Percentiles rank a stretch among this genome's conserved stretches.
These are phyloP conservation scores for Penicillium turbatum DNA, from an alignment of 495 filamentous ascomycete species.

Conservation along the genomic window DNA sequence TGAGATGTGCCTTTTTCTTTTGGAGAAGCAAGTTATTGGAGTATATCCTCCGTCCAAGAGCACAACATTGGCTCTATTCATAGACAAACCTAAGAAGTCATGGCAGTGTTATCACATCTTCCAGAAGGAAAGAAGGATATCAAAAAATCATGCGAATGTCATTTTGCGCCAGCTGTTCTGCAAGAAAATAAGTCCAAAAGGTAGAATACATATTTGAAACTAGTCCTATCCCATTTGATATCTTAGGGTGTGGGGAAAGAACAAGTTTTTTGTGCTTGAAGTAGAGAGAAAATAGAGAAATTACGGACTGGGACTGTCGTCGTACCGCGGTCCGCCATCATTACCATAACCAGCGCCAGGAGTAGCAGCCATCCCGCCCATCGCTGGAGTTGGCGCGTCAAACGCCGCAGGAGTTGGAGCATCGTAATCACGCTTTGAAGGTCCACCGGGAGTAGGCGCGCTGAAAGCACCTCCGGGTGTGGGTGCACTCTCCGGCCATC, in stretches of 20 bases:
- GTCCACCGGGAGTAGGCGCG: conserved; percentile 53
- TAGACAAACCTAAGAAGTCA: no score
- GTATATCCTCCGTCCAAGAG: no score
- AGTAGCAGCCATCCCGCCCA: conserved; percentile 63
- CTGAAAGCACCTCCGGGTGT: conserved; percentile 59
- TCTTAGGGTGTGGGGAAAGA: conserved; percentile 8
- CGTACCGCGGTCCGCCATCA: conserved; percentile 55
- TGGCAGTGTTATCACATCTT: no score
- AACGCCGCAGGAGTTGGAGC: conserved; percentile 59
- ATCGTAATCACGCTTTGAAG: conserved; percentile 45
- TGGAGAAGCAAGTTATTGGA: no score
- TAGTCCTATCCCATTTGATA: conserved; percentile 15
- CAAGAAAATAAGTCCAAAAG: conserved; percentile 21
- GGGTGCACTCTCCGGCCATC: conserved; percentile 57
- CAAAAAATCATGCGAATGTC: neutral
- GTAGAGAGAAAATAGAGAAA: conserved; percentile 8
- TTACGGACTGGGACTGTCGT: conserved; percentile 51
- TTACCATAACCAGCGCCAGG: conserved; percentile 65
- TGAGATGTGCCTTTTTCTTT: no score
- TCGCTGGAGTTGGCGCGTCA: conserved; percentile 76
- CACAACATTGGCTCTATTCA: no score
- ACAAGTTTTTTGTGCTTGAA: conserved; percentile 1
- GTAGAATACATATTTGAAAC: conserved; percentile 29
- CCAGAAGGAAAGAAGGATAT: no score
- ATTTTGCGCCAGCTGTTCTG: conserved; percentile 17